Base-by-base conservation (phyloP, 192 early-diverging fungal species). In the Coemansia sp. region DNA sequence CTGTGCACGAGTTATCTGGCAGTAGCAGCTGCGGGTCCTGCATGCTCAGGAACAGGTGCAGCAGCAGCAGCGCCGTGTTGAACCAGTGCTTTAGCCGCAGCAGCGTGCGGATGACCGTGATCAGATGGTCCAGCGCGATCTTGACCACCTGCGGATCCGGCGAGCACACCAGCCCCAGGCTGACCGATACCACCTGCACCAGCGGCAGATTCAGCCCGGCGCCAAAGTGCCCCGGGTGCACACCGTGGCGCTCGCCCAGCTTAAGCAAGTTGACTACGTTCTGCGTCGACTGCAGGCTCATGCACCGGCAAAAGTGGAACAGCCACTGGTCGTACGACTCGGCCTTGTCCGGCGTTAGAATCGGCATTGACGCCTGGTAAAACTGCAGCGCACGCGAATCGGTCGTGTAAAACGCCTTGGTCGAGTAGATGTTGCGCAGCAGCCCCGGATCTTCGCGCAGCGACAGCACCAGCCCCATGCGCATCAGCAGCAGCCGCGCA, bases 291-390 rank as follows among this genome's bases (percentile, higher is more conserved):
- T 75, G 72, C 49, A 75, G 48, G 22, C 72, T 64, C 72, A 75
- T 75, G 45, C 65, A 75, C 22, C 72, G 72, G 54, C 72, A 75
- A 22, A 75, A 75, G n/a, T 75, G 72, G 47, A 75, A 75, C 57
- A 75, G 57, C 72, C 72, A 75, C 60, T 75, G 55, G 61, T 75
- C 65, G 45, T 68, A 75, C 31, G 64, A 64, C 20, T 46, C 65
- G 0, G 72, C 62, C 54, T 68, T 67, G 47, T 75, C 72, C 4
- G 72, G 72, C 48, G 72, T 75, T 57, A 75, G 15, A 26, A 75
- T 75, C 2, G 65, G 65, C 72, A 75, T 68, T 8, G 65, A 45
- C 52, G 60, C 52, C 61, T 68, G 65, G 61, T 75, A 68, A 53
- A 68, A 68, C 60, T 67, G 56, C 49, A 68, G 50, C n/a, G 72